Evolutionary conservation across 345 rosid species (phyloP).

Genomic region (Bruguiera gymnorhiza): DNA sequence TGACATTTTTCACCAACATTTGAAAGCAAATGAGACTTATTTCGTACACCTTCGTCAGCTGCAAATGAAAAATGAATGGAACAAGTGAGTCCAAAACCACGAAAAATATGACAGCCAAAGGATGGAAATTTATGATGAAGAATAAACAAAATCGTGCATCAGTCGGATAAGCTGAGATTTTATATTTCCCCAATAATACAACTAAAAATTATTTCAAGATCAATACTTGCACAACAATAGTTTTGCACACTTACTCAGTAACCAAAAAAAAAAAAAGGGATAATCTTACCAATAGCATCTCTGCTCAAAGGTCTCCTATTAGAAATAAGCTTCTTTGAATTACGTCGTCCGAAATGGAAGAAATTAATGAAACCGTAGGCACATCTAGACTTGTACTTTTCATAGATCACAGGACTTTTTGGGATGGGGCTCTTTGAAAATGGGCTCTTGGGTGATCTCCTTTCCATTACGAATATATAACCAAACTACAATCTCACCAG

Average conservation of each 20-base stretch:
- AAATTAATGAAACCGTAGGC: conserved; percentile 48
- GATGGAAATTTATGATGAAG: no score
- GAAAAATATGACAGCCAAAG: no score
- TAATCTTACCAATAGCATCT: conserved; percentile 42
- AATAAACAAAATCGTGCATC: no score
- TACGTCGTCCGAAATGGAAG: conserved; percentile 46
- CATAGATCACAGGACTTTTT: conserved; percentile 51
- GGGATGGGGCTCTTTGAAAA: conserved; percentile 44
- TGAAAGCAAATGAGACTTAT: conserved; percentile 38
- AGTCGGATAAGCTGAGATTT: no score
- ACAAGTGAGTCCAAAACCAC: not conserved
- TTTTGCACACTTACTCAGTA: no score
- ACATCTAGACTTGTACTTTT: conserved; percentile 62
- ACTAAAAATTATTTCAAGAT: no score
- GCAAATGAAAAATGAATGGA: conserved; percentile 12
- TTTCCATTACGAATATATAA: conserved; percentile 27
- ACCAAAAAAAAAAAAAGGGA: not conserved
- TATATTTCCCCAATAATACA: no score
- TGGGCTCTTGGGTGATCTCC: conserved; percentile 37
- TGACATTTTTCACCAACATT: conserved; percentile 34
- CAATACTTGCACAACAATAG: no score
- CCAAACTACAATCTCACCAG: not conserved
- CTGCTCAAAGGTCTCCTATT: conserved; percentile 28
- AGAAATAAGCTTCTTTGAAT: conserved; percentile 51
- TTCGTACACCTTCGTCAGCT: conserved; percentile 38